These are phyloP conservation scores for Ascomycota sp. DNA, from an alignment of 2,329 filamentous ascomycete species.

Conservation along the genomic window DNA sequence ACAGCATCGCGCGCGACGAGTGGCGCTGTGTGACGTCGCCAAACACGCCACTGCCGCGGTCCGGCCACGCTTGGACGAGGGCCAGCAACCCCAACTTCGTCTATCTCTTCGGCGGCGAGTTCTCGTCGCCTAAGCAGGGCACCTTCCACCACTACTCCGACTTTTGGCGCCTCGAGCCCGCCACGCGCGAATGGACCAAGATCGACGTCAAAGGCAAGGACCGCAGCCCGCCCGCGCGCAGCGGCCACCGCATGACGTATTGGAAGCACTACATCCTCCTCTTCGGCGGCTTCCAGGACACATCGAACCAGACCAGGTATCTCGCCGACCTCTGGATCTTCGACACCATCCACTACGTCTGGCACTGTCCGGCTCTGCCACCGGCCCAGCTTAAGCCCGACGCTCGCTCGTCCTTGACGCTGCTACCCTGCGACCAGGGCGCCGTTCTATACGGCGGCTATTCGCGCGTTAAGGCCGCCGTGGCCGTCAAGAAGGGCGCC, in stretches of 20 bases:
- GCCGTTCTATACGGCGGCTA: slow-evolving; percentile 86
- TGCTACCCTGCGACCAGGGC: slow-evolving; percentile 74
- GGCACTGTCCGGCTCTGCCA: slow-evolving; percentile 56
- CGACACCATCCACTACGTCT: slow-evolving; percentile 68
- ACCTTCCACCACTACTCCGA: slow-evolving; percentile 99
- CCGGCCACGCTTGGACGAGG: slow-evolving; percentile 84
- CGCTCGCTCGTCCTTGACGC: slow-evolving; percentile 71
- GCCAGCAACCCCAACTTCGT: slow-evolving; percentile 66
- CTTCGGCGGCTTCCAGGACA: slow-evolving; percentile 94
- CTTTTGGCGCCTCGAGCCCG: slow-evolving; percentile 82
- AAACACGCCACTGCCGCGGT: slow-evolving; percentile 74
- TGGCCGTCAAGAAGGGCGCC: slow-evolving; percentile 31
- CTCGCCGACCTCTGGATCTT: slow-evolving; percentile 87
- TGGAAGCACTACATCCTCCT: slow-evolving; percentile 93
- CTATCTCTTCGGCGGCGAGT: slow-evolving; percentile 90
- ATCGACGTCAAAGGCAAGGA: slow-evolving; percentile 60
- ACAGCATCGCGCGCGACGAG: slow-evolving; percentile 63
- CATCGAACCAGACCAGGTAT: slow-evolving; percentile 84
- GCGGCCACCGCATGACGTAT: slow-evolving; percentile 86
- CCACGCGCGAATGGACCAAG: slow-evolving; percentile 70
- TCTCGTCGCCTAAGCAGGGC: slow-evolving; percentile 87
- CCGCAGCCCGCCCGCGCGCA: slow-evolving; percentile 61
- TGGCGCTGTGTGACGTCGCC: slow-evolving; percentile 81
- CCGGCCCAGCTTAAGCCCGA: slow-evolving; percentile 72
- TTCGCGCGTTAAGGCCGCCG: slow-evolving; percentile 61